A percentile compares a stretch with the other conserved stretches of the same genome.
phyloP scores from a whole-genome alignment of 192 early-diverging fungal species.

The Coemansia sp. region DNA sequence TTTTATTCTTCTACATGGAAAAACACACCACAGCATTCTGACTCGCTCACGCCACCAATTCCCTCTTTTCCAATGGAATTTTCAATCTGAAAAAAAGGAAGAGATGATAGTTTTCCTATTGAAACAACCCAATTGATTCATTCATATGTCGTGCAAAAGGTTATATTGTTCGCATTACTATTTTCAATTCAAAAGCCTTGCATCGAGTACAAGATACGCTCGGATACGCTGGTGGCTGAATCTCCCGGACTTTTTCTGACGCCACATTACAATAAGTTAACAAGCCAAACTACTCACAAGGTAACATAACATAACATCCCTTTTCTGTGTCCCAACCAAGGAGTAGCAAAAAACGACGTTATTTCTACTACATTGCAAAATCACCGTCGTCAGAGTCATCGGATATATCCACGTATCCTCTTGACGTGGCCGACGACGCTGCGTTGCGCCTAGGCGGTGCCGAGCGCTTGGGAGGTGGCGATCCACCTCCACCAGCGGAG shows the following conservation, averaged over 20 bases:
- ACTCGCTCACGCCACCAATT: background rate
- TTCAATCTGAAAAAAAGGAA: background rate
- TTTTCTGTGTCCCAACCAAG: too few relatives aligned
- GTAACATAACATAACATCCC: too few relatives aligned
- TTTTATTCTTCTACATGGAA: background rate
- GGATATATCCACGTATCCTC: constrained; percentile 39
- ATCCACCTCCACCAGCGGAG: constrained; percentile 18
- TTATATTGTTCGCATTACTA: too few relatives aligned
- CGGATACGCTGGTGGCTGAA: too few relatives aligned
- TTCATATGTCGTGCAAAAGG: too few relatives aligned
- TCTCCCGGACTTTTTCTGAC: too few relatives aligned
- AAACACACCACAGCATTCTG: background rate
- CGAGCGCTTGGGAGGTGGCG: constrained; percentile 18
- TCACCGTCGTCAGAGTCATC: constrained; percentile 42
- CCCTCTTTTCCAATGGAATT: background rate
- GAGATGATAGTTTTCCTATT: too few relatives aligned
- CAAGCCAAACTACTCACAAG: too few relatives aligned
- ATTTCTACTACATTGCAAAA: constrained; percentile 26
- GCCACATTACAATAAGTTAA: too few relatives aligned
- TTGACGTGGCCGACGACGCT: constrained; percentile 19
- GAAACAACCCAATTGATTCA: too few relatives aligned
- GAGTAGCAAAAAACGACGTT: background rate
- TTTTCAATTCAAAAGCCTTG: too few relatives aligned
- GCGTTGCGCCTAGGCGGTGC: constrained; percentile 19
- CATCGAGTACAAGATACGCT: too few relatives aligned